These are phyloP conservation scores for Quercus phellos DNA, from an alignment of 331 rosid genomes.

Conservation along the genomic window DNA sequence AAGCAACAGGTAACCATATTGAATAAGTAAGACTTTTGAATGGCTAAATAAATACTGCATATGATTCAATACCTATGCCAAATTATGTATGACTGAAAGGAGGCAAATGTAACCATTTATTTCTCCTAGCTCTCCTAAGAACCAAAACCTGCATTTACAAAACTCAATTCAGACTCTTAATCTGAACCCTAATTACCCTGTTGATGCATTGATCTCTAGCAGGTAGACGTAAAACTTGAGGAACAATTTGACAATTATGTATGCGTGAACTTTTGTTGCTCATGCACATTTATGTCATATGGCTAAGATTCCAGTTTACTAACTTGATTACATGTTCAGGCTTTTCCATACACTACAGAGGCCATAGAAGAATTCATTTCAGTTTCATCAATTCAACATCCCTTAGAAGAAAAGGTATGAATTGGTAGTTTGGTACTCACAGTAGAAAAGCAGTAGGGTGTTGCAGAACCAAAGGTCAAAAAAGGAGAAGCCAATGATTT, in stretches of 20 bases:
- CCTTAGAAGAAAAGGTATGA: background rate
- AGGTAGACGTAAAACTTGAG: background rate
- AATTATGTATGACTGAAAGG: background rate
- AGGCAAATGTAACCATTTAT: background rate
- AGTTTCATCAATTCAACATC: background rate
- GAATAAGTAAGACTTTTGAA: background rate
- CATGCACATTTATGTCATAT: background rate
- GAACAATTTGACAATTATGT: too few species aligned
- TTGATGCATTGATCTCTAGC: background rate
- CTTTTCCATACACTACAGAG: background rate
- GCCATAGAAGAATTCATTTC: background rate
- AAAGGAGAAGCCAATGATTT: constrained; percentile 47
- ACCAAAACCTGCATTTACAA: background rate
- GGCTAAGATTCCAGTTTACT: background rate
- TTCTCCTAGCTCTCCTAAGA: background rate
- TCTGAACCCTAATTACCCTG: background rate
- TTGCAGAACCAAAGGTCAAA: constrained; percentile 29
- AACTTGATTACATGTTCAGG: background rate
- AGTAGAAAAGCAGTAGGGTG: constrained; percentile 26
- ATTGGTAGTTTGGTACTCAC: constrained; percentile 26
- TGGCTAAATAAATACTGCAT: background rate
- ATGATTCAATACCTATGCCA: background rate
- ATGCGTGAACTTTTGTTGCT: background rate
- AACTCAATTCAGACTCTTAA: background rate
- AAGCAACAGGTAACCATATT: background rate